Base-by-base conservation (phyloP, 1,139 yeast species). In the Arxiozyma bovina region DNA sequence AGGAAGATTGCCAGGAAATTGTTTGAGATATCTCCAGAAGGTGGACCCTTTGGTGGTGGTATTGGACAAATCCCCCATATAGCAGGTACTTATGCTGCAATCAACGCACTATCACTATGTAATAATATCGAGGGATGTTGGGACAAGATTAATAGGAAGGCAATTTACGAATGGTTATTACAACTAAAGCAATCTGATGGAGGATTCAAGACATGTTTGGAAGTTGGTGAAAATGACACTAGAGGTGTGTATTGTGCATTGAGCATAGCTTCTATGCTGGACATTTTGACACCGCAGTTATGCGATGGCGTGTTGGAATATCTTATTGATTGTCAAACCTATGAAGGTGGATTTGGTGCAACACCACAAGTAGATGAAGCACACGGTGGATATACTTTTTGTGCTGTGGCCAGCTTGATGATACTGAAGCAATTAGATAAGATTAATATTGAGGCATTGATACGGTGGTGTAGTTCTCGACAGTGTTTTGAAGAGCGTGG, bases 321-420 rank as follows among this genome's bases (percentile, higher is more conserved):
- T 83, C 62, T 93, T n/a, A 62, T 73, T 0, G 61, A 67, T 12
- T 89, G 97, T 63, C 99, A 93, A 69, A 87, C 95, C 0, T 91
- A 80, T 69, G 99, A 94, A 71, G 99, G 99, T 25, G 99, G 99
- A 0, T 87, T 91, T 71, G 87, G 93, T 1, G 96, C 95, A 1
- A 74, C 76, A 12, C 91, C 96, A 0, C 66, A 61, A 38, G 73
- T 73, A 11, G 84, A 87, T 52, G 99, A 94, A 69, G 98, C 98
- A 0, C 99, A 94, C 68, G 99, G 98, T 1, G 99, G 99, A 0
- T 93, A 93, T 68, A 82, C 98, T 0, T 94, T 80, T 66, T 93
- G 99, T 73, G 95, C 93, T 0, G 71, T 88, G 9, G 96, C 96
- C 0, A 78, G 87, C 12, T 73, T 87, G 74, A 75, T 55, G 63